These are phyloP conservation scores for Phyllosticta citriasiana DNA, from an alignment of 2,329 filamentous ascomycete species.

Conservation along the genomic window DNA sequence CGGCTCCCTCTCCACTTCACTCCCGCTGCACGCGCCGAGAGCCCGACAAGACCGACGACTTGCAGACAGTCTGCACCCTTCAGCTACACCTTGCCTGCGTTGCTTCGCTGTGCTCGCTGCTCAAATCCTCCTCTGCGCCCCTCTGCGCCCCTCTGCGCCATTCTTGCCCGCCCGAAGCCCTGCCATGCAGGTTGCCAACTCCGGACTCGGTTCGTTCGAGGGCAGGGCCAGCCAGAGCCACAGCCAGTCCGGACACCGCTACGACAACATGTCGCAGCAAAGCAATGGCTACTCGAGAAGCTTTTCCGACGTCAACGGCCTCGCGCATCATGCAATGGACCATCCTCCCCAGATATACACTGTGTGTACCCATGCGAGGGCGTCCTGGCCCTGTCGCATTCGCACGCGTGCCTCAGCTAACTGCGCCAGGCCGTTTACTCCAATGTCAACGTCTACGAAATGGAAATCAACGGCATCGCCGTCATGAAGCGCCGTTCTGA, in stretches of 20 bases:
- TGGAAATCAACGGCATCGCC: conserved; percentile 87
- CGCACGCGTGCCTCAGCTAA: conserved; percentile 2
- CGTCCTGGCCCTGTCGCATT: background rate
- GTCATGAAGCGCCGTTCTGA: conserved; percentile 95
- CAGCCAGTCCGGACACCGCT: conserved; percentile 19
- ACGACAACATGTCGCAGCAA: conserved; percentile 22
- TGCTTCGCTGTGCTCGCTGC: background rate
- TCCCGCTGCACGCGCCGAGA: conserved; percentile 7
- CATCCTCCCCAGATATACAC: conserved; percentile 42
- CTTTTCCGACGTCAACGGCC: conserved; percentile 28
- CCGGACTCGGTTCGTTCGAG: conserved; percentile 10
- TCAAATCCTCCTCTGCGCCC: background rate
- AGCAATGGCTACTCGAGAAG: conserved; percentile 27
- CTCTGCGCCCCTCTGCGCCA: conserved; percentile 1
- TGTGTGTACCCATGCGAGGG: conserved; percentile 21
- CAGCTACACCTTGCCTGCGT: background rate
- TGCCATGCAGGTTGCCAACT: conserved; percentile 11
- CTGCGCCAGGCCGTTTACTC: conserved; percentile 69
- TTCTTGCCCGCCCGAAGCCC: background rate
- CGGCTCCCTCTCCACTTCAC: conserved; percentile 17
- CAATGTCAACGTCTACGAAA: conserved; percentile 93
- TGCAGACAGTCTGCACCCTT: background rate
- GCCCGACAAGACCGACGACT: background rate
- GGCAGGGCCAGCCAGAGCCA: conserved; percentile 11
- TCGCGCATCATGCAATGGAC: conserved; percentile 26